Conservation (phyloP, 305 asterid species). For the Striga hermonthica region DNA sequence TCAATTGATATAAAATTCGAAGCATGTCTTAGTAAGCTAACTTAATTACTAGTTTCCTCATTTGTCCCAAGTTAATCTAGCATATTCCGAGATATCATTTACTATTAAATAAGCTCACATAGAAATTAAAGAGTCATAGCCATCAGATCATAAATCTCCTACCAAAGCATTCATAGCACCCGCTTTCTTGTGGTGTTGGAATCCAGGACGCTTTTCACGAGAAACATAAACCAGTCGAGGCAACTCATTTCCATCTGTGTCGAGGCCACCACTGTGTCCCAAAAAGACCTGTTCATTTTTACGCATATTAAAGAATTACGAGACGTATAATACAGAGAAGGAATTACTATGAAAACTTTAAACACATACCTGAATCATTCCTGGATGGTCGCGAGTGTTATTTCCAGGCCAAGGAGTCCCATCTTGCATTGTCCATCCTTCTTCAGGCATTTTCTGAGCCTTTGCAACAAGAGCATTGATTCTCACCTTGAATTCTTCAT, state of each 20-base stretch:
- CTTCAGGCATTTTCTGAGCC: constrained; percentile 67
- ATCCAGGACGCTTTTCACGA: constrained; percentile 95
- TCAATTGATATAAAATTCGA: no score
- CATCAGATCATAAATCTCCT: constrained; percentile 23
- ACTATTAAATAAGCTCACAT: no score
- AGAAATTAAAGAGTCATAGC: neutral
- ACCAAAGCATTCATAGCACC: constrained; percentile 99
- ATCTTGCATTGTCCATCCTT: constrained; percentile 67
- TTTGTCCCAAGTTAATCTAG: no score
- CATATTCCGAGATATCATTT: no score
- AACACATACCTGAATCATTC: constrained; percentile 33
- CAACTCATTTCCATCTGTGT: constrained; percentile 87
- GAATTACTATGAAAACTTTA: neutral
- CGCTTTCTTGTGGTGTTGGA: constrained; percentile 97
- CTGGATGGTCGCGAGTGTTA: constrained; percentile 60
- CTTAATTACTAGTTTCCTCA: no score
- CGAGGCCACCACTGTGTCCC: constrained; percentile 87
- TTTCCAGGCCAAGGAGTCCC: constrained; percentile 69
- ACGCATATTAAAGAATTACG: no score
- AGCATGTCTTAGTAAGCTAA: no score
- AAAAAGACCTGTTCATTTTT: constrained; percentile 55
- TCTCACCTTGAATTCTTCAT: constrained; percentile 57
- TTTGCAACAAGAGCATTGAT: constrained; percentile 60
- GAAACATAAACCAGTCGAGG: constrained; percentile 94
- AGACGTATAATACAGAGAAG: neutral